phyloP scores from a whole-genome alignment of 108 stramenopile genomes.

The Nitzschia sp. region DNA sequence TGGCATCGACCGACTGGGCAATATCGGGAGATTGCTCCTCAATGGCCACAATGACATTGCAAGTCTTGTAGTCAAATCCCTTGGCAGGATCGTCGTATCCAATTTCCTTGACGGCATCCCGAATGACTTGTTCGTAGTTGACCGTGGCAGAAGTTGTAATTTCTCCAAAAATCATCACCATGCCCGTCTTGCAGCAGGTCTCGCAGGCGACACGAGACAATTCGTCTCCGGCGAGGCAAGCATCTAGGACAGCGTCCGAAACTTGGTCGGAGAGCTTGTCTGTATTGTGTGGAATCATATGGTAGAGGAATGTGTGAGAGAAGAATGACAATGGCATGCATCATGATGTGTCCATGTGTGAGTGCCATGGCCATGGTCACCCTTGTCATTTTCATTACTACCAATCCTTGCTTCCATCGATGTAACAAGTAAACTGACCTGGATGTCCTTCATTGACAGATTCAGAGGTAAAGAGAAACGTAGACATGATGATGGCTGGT shows the following conservation, averaged over 20 bases:
- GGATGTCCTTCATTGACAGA: slow-evolving; percentile 98
- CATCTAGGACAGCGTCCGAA: slow-evolving; percentile 95
- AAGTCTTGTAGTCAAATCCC: slow-evolving; percentile 96
- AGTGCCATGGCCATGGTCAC: too few species aligned
- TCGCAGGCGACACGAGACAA: slow-evolving; percentile 95
- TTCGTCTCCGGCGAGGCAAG: slow-evolving; percentile 91
- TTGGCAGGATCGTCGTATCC: slow-evolving; percentile 95
- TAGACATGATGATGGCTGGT: slow-evolving; percentile 26
- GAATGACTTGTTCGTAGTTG: slow-evolving; percentile 97
- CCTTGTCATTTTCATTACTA: too few species aligned
- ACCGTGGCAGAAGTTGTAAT: slow-evolving; percentile 94
- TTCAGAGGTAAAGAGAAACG: slow-evolving; percentile 93
- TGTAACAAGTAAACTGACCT: too few species aligned
- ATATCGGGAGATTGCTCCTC: slow-evolving; percentile 97
- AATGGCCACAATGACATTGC: slow-evolving; percentile 96
- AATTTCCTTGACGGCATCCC: slow-evolving; percentile 93
- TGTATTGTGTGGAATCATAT: too few species aligned
- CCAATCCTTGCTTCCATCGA: too few species aligned
- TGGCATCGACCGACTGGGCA: slow-evolving; percentile 92
- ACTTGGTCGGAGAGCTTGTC: slow-evolving; percentile 98
- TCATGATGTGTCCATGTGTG: too few species aligned
- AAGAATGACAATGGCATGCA: too few species aligned
- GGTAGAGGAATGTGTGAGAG: too few species aligned
- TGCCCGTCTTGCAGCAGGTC: slow-evolving; percentile 96
- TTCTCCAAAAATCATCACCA: slow-evolving; percentile 98